Evolutionary conservation across 352 stramenopile genomes (phyloP).

Genomic region (Halophytophthora polymorphica): DNA sequence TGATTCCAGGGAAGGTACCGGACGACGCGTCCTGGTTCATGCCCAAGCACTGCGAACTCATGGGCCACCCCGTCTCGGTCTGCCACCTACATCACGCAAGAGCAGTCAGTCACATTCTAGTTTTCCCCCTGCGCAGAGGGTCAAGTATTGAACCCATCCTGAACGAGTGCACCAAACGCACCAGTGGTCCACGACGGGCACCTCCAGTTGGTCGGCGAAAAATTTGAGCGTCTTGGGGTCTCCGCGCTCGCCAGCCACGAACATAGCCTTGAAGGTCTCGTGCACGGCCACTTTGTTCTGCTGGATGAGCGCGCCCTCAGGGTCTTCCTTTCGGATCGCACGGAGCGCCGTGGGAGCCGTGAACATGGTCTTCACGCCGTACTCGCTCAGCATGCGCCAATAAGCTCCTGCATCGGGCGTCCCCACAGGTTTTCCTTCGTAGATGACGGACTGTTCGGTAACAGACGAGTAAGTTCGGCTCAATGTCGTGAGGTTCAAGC

Average conservation of each 20-base stretch:
- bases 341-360: slow-evolving; percentile 95
- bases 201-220: slow-evolving; percentile 55
- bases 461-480: too few species aligned
- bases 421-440: too few species aligned
- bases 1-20: slow-evolving; percentile 44
- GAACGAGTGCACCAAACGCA: background rate
- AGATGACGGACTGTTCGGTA: too few species aligned
- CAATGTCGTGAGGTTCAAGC: too few species aligned
- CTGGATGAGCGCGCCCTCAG: slow-evolving; percentile 36
- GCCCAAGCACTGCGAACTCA: slow-evolving; percentile 63
- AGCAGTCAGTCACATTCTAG: background rate
- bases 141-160: background rate
- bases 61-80: slow-evolving; percentile 88
- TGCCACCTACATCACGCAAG: slow-evolving; percentile 58
- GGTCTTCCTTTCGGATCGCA: slow-evolving; percentile 81
- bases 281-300: slow-evolving; percentile 38
- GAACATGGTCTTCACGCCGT: slow-evolving; percentile 97
- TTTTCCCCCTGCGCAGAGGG: too few species aligned
- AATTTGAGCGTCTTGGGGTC: slow-evolving; percentile 88
- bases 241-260: slow-evolving; percentile 84
- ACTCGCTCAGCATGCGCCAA: slow-evolving; percentile 95
- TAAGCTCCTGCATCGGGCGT: slow-evolving; percentile 91
- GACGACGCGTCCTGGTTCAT: slow-evolving; percentile 54
- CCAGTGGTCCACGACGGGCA: slow-evolving; percentile 85
- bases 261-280: slow-evolving; percentile 68